Conservation (phyloP, 352 stramenopile genomes). For the Plasmopara halstedii region DNA sequence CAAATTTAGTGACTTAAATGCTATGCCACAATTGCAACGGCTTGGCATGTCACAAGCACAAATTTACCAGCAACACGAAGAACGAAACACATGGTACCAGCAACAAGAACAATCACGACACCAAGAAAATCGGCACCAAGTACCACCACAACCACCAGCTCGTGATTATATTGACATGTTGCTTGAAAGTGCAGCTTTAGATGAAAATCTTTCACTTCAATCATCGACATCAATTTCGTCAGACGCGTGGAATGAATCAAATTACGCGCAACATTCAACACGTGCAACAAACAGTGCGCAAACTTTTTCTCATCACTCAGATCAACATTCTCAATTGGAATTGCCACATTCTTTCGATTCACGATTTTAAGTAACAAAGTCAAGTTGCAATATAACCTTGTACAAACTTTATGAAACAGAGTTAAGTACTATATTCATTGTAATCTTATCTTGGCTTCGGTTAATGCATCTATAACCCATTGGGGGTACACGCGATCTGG, state of each 20-base stretch:
- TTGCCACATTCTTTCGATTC: constrained; percentile 17
- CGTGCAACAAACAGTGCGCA: neutral
- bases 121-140: no score
- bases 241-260: constrained; percentile 20
- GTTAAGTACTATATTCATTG: no score
- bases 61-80: constrained; percentile 19
- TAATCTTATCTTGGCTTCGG: no score
- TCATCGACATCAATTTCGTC: constrained; percentile 17
- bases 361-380: constrained; percentile 17
- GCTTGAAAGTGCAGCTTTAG: constrained; percentile 43
- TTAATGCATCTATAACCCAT: constrained; percentile 70
- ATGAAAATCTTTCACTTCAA: constrained; percentile 36
- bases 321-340: constrained; percentile 25
- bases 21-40: neutral
- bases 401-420: no score
- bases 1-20: constrained; percentile 24
- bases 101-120: constrained; percentile 9
- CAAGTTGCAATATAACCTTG: no score
- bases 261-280: constrained; percentile 13
- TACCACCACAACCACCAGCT: neutral
- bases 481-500: constrained; percentile 38
- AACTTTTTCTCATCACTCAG: constrained; percentile 19
- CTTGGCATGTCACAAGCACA: constrained; percentile 17
- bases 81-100: constrained; percentile 11
- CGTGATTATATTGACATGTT: constrained; percentile 57